Percentiles rank a stretch among this genome's conserved stretches.
Evolutionary conservation across 2,329 filamentous ascomycete species (phyloP).

Genomic region (Ceratocystis albifundus): DNA sequence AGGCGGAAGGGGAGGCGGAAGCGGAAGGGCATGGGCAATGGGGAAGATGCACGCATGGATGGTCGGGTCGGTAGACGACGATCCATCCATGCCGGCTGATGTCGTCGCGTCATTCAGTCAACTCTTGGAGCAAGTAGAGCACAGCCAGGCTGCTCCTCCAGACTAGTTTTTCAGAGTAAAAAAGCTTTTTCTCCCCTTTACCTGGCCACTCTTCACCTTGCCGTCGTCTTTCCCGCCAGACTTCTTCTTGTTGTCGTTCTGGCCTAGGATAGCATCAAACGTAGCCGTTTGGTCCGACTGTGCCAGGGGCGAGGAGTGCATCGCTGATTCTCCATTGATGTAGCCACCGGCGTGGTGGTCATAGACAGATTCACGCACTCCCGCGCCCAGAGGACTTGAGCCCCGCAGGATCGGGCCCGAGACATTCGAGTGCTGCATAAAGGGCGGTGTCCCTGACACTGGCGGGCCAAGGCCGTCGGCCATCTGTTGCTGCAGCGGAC

Average conservation of each 20-base stretch:
- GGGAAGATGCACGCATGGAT: no score
- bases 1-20: no score
- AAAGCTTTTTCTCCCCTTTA: constrained; percentile 35
- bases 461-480: constrained; percentile 23
- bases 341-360: constrained; percentile 26
- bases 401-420: constrained; percentile 21
- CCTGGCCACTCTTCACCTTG: constrained; percentile 27
- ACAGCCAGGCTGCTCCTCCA: no score
- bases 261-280: constrained; percentile 40
- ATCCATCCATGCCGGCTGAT: constrained; percentile 5
- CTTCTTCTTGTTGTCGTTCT: constrained; percentile 23
- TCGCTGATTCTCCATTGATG: constrained; percentile 19
- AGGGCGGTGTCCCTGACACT: constrained; percentile 12
- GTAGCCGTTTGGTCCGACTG: constrained; percentile 31
- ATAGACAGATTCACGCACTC: constrained; percentile 27
- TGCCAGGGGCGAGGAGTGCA: constrained; percentile 25
- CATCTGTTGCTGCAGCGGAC: constrained; percentile 16
- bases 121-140: no score
- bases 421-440: constrained; percentile 17
- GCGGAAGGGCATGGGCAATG: no score
- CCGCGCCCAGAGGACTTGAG: constrained; percentile 27
- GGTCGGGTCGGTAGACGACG: no score
- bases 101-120: constrained; percentile 19
- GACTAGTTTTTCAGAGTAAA: no score
- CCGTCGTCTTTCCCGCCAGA: constrained; percentile 23